These are phyloP conservation scores for Babesia ovis DNA, from an alignment of 169 alveolate genomes.

Conservation along the genomic window DNA sequence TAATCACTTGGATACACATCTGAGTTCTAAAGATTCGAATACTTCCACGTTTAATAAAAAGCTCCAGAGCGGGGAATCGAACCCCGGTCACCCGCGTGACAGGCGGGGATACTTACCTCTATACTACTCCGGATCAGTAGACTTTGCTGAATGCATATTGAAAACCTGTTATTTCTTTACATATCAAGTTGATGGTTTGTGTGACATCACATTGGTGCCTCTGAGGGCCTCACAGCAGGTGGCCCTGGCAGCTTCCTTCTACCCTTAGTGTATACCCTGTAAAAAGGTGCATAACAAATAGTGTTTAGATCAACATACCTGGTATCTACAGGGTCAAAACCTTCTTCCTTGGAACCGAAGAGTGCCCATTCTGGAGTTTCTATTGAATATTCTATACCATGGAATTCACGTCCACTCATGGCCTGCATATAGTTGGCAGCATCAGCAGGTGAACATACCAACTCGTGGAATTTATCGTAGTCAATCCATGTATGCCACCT, in stretches of 20 bases:
- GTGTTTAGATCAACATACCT: constrained; percentile 45
- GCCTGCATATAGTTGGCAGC: constrained; percentile 1
- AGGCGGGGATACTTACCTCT: constrained; percentile 87
- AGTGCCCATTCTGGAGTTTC: constrained; percentile 88
- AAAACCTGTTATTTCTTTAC: too few species aligned
- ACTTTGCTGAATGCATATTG: background rate
- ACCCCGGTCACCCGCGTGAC: constrained; percentile 90
- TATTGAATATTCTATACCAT: constrained; percentile 79
- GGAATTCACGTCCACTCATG: constrained; percentile 65
- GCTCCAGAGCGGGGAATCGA: constrained; percentile 88
- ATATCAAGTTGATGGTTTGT: too few species aligned
- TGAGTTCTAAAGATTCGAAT: too few species aligned
- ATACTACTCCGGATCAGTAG: constrained; percentile 80
- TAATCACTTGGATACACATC: too few species aligned
- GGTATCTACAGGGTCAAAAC: constrained; percentile 84
- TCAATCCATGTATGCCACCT: constrained; percentile 90
- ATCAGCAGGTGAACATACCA: constrained; percentile 45
- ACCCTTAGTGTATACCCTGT: constrained; percentile 64
- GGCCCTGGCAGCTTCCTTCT: constrained; percentile 40
- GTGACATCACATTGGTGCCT: background rate
- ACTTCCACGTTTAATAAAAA: constrained; percentile 37
- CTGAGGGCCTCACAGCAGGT: background rate
- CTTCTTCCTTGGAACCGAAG: constrained; percentile 80
- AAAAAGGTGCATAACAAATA: too few species aligned
- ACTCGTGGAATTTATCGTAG: constrained; percentile 79